Percentiles rank a stretch among this genome's conserved stretches.
These are phyloP conservation scores for Dissophora ornata DNA, from an alignment of 192 early-diverging fungal genomes.

Conservation along the genomic window DNA sequence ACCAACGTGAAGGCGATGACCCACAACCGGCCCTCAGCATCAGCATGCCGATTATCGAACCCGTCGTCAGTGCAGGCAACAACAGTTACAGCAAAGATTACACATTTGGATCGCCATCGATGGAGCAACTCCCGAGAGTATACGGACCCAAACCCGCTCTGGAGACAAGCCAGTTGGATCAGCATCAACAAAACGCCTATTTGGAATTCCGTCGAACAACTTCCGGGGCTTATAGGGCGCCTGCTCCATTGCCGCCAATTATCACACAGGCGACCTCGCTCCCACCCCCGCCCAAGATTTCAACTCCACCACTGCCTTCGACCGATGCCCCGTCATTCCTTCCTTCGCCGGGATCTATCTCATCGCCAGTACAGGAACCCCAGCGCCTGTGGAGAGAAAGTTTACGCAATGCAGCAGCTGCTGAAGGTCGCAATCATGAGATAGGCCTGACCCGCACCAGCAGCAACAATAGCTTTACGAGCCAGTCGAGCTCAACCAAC, in stretches of 20 bases:
- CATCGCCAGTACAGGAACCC: conserved; percentile 16
- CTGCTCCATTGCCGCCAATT: conserved; percentile 22
- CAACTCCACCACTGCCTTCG: conserved; percentile 1
- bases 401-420: conserved; percentile 36
- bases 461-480: conserved; percentile 13
- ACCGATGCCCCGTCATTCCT: conserved; percentile 2
- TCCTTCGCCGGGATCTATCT: not conserved
- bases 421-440: conserved; percentile 22
- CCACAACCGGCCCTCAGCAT: conserved; percentile 7
- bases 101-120: no score
- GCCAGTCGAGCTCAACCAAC: conserved; percentile 18
- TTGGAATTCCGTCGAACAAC: conserved; percentile 13
- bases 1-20: conserved; percentile 13
- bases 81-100: conserved; percentile 1
- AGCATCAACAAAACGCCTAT: conserved; percentile 9
- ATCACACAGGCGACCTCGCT: not conserved
- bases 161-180: not conserved
- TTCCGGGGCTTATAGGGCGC: conserved; percentile 33
- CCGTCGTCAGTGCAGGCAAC: not conserved
- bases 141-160: not conserved
- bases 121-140: no score
- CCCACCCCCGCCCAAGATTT: conserved; percentile 9
- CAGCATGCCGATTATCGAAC: conserved; percentile 32
- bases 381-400: conserved; percentile 33
- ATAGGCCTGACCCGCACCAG: conserved; percentile 1